Base-by-base conservation (phyloP, 2,329 filamentous ascomycete genomes). In the Stagonosporopsis tanaceti region DNA sequence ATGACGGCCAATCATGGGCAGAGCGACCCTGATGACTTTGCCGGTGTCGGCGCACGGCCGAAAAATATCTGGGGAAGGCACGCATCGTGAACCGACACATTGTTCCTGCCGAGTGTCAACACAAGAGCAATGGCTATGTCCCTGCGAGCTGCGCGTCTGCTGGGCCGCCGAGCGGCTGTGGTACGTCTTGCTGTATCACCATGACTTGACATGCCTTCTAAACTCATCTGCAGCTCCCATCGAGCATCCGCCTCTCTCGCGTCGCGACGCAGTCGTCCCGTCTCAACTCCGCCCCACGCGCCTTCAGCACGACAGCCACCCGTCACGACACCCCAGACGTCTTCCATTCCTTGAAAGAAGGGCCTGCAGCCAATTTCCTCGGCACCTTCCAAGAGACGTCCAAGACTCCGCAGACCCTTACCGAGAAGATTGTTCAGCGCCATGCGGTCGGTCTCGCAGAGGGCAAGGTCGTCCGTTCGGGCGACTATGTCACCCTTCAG, bases 361-460 rank as follows among this genome's bases (percentile, higher is more conserved):
- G 84, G 61, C 76, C 84, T 2, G 69, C 78, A 4, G 80, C 92
- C 15, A 86, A 90, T 67, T 88, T 92, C 58, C 85, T 97, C 61
- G 87, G 96, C 63, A 87, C 89, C 38, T 88, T 91, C 32, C 85
- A 75, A 44, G 70, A 76, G 17, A 73, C 70, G 35, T 67, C 80
- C 27, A 73, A 76, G 17, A 76, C 78, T 2, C 85, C 91, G 0
- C 93, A 97, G 77, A 97, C 91, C 2, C 78, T 97, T 48, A 95
- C 91, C 2, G 93, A 97, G 76, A 97, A 97, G 82, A 97, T 97
- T 57, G 89, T 97, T 0, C 93, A 97, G 75, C 79, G 84, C 15
- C 89, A 96, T 76, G 85, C 92, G 0, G 83, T 93, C n/a, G 91
- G 88, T 9, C 84, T 97, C 1, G 78, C 90, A 1, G 76, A 86